A percentile compares a stretch with the other conserved stretches of the same genome.
Conservation (phyloP, 768 basidiomycete genomes). For the Rhizopogon vulgaris region DNA sequence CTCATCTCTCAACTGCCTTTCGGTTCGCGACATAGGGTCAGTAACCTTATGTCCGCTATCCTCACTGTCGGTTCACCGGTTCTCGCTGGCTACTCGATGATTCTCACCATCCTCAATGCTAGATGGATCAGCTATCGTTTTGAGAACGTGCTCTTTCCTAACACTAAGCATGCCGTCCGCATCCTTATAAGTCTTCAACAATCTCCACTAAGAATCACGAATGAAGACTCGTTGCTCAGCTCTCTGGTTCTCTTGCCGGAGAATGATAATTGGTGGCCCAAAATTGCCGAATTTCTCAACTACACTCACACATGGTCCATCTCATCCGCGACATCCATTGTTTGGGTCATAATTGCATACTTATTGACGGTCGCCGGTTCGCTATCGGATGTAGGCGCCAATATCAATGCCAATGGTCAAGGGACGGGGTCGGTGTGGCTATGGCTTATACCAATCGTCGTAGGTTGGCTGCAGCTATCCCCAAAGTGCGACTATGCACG, state of each 20-base stretch:
- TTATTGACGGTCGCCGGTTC: constrained; percentile 31
- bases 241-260: constrained; percentile 36
- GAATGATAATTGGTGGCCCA: constrained; percentile 39
- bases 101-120: constrained; percentile 37
- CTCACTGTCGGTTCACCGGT: constrained; percentile 39
- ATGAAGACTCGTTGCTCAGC: constrained; percentile 23
- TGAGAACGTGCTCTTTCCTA: constrained; percentile 22
- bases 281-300: constrained; percentile 27
- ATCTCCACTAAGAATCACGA: constrained; percentile 28
- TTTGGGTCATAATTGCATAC: constrained; percentile 41
- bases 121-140: constrained; percentile 35
- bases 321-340: constrained; percentile 32
- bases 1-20: constrained; percentile 46
- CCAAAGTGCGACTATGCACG: constrained; percentile 18
- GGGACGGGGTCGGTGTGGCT: constrained; percentile 36
- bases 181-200: constrained; percentile 38
- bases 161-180: constrained; percentile 17
- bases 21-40: constrained; percentile 30
- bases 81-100: constrained; percentile 17
- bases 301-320: constrained; percentile 36
- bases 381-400: constrained; percentile 8
- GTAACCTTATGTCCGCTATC: constrained; percentile 39
- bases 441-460: no score
- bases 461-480: no score
- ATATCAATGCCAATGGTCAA: constrained; percentile 29